phyloP scores from a whole-genome alignment of 2,329 filamentous ascomycete genomes.

The Arthrinium puccinioides region DNA sequence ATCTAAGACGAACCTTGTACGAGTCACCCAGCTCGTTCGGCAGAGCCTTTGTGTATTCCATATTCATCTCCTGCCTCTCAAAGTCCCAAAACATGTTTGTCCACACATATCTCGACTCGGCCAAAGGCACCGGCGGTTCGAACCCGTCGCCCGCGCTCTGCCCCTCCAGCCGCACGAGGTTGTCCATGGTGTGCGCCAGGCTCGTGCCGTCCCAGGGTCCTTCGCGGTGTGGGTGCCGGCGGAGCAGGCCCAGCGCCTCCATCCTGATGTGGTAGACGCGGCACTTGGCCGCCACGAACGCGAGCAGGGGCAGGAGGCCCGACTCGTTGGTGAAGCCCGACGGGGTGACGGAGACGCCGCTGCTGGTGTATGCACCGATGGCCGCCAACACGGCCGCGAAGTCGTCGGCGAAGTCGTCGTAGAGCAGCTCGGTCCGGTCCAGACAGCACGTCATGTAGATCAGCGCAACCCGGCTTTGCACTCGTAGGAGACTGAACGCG shows the following conservation, averaged over 20 bases:
- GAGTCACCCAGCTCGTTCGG: no score
- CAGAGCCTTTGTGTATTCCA: constrained; percentile 16
- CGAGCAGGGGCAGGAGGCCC: constrained; percentile 14
- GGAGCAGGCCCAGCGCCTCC: constrained; percentile 11
- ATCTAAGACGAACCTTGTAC: no score
- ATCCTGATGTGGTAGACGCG: constrained; percentile 9
- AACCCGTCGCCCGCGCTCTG: constrained; percentile 6
- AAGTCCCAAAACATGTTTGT: constrained; percentile 20
- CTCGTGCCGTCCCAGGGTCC: constrained; percentile 17
- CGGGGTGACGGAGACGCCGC: not conserved
- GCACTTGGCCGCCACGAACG: constrained; percentile 17
- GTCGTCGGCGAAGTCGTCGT: constrained; percentile 15
- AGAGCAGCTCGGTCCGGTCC: constrained; percentile 15
- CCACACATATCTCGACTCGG: constrained; percentile 14
- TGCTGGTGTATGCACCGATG: constrained; percentile 6
- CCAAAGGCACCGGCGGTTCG: constrained; percentile 4
- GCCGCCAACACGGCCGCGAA: constrained; percentile 14
- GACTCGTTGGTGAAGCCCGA: constrained; percentile 17
- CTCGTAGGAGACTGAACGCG: constrained; percentile 9
- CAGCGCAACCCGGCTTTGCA: constrained; percentile 12
- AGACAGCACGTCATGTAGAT: constrained; percentile 16
- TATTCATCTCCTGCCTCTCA: constrained; percentile 13
- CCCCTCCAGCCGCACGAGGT: constrained; percentile 15
- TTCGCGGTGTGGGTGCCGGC: constrained; percentile 12
- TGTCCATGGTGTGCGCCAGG: constrained; percentile 10